Conservation (phyloP, 768 basidiomycete species). For the Lentinula sp. region DNA sequence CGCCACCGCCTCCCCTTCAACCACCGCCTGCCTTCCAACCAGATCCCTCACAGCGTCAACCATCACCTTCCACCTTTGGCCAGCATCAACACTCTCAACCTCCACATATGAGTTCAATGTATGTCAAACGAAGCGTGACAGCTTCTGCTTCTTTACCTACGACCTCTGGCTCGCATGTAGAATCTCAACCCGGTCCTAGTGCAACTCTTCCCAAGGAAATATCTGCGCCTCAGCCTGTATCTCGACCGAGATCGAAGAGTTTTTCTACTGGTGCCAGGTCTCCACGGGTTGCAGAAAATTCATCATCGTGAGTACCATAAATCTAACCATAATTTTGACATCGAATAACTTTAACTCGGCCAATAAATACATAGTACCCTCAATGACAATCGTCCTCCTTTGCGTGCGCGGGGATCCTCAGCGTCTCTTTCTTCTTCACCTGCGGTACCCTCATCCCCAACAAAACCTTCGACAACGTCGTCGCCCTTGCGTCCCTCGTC, state of each 20-base stretch:
- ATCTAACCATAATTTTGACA: not conserved
- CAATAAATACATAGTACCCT: not conserved
- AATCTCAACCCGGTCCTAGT: not conserved
- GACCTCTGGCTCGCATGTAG: not conserved
- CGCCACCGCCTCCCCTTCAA: conserved; percentile 6
- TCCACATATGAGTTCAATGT: not conserved
- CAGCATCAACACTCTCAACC: not conserved
- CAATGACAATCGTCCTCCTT: conserved; percentile 12
- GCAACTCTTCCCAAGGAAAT: conserved; percentile 48
- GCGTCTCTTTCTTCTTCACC: not conserved
- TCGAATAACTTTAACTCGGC: not conserved
- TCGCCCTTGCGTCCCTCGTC: conserved; percentile 5
- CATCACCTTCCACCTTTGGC: not conserved
- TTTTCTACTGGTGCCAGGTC: conserved; percentile 64
- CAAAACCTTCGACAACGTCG: not conserved
- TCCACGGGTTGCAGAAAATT: conserved; percentile 11
- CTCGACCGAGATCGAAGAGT: conserved; percentile 66
- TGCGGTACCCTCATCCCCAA: not conserved
- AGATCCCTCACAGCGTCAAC: not conserved
- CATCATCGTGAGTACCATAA: not conserved
- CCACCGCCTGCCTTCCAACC: not conserved
- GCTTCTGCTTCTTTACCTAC: not conserved
- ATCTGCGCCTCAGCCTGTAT: conserved; percentile 52
- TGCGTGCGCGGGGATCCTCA: conserved; percentile 21
- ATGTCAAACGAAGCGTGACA: conserved; percentile 3